Evolutionary conservation across 2,329 filamentous ascomycete species (phyloP).

Genomic region (Xenosphaeropsis pyriputrescens): DNA sequence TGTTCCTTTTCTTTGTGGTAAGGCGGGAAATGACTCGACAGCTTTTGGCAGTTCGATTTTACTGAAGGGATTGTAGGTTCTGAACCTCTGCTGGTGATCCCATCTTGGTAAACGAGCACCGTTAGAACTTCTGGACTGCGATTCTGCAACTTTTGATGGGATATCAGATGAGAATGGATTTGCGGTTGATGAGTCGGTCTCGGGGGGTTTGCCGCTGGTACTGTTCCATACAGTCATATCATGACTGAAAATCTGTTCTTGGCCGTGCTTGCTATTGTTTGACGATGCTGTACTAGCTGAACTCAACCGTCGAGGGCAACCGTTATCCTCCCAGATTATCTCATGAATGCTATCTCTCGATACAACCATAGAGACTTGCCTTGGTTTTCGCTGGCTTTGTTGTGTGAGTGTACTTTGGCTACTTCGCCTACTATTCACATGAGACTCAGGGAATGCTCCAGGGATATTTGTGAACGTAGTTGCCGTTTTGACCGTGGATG

Average conservation of each 20-base stretch:
- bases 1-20: constrained; percentile 10
- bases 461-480: background rate
- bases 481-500: background rate
- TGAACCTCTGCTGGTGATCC: background rate
- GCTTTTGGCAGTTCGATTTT: constrained; percentile 1
- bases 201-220: background rate
- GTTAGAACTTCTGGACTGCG: background rate
- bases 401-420: background rate
- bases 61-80: constrained; percentile 1
- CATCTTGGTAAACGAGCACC: constrained; percentile 2
- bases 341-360: constrained; percentile 9
- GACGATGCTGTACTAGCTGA: constrained; percentile 2
- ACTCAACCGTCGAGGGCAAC: constrained; percentile 1
- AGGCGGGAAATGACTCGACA: constrained; percentile 12
- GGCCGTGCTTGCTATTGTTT: background rate
- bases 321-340: constrained; percentile 10
- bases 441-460: background rate
- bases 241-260: too few relatives aligned
- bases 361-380: background rate
- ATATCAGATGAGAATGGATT: background rate
- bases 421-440: constrained; percentile 1
- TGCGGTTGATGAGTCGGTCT: background rate
- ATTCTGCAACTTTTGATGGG: background rate
- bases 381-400: background rate
- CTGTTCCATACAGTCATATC: too few relatives aligned